Evolutionary conservation across 164 flowering plant genomes (phyloP), one percentile per base, ranked within the genome.

Genomic region (Kingdonia uniflora): DNA sequence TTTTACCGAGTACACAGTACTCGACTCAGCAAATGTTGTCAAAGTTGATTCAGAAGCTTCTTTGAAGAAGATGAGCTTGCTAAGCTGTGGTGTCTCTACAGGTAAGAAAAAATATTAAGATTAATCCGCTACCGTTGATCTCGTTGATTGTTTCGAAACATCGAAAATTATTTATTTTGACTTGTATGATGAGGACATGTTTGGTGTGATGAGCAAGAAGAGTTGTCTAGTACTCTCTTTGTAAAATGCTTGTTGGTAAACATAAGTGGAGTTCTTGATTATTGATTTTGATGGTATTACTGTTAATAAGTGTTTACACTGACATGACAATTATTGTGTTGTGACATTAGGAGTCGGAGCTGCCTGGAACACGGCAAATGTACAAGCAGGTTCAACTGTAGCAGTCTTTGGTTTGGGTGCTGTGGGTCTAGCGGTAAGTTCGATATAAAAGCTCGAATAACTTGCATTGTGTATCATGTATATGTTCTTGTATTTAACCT

Each of bases 351-450:
- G 87, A 8, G 69, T 82, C 23, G 94, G 94, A 49, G 88, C 82
- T 14, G 94, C 79, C 25, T 82, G 88, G 88, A 85, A 80, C 44
- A 72, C 79, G 0, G 95, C 95, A 13, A 64, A 85, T 51, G 80
- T 85, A 33, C 59, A 79, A 51, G 17, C 70, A 0, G 89, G 87
- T 6, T 76, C 85, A 6, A 71, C 54, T 23, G 75, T 85, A 10
- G 85, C 87, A 0, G 49, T 82, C 11, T 85, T 85, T 39, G 95
- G 95, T 1, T 59, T 85, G 52, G 94, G 94, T 5, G 74, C 85
- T 2, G 86, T 85, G 14, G 94, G 94, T 1, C 78, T 85, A 11
- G 94, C 94, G 0, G 89, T 82, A 58, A 69, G 80, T 51, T 6
- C 4, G 2, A 14, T n/a, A n/a, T n/a, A n/a, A n/a, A n/a, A n/a